phyloP scores from a whole-genome alignment of 331 rosid genomes.

The Malus hybrid region DNA sequence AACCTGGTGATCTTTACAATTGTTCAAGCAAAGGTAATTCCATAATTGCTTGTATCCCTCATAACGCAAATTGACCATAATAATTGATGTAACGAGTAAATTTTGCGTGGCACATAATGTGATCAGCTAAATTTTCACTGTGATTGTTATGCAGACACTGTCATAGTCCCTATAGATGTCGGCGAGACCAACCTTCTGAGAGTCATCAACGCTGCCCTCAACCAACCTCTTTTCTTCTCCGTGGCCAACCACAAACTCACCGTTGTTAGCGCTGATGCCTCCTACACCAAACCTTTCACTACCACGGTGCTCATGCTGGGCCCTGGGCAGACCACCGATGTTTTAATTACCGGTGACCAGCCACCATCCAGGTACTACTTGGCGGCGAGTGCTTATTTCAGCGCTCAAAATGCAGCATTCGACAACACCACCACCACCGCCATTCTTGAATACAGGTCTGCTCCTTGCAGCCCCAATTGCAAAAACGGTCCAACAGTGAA shows the following conservation, averaged over 20 bases:
- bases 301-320: slow-evolving; percentile 72
- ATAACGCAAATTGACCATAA: no score
- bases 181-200: slow-evolving; percentile 77
- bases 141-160: slow-evolving; percentile 45
- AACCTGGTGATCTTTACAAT: slow-evolving; percentile 88
- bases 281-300: slow-evolving; percentile 82
- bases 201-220: slow-evolving; percentile 66
- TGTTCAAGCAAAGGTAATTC: slow-evolving; percentile 70
- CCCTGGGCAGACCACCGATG: slow-evolving; percentile 96
- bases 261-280: slow-evolving; percentile 83
- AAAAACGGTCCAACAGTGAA: slow-evolving; percentile 22
- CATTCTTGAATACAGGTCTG: slow-evolving; percentile 61
- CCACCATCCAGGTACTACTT: slow-evolving; percentile 58
- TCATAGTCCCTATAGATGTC: slow-evolving; percentile 39
- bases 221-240: slow-evolving; percentile 65
- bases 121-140: not conserved
- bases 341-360: slow-evolving; percentile 64
- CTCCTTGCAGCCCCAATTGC: slow-evolving; percentile 35
- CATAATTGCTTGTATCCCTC: not conserved
- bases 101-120: not conserved
- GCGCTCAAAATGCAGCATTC: slow-evolving; percentile 61
- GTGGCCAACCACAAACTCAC: slow-evolving; percentile 73
- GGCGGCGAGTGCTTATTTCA: slow-evolving; percentile 71
- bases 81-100: not conserved
- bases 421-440: slow-evolving; percentile 92